Percentiles rank a stretch among this genome's conserved stretches.
Evolutionary conservation across 2,329 filamentous ascomycete genomes (phyloP).

Genomic region (Xenosphaeropsis pyriputrescens): DNA sequence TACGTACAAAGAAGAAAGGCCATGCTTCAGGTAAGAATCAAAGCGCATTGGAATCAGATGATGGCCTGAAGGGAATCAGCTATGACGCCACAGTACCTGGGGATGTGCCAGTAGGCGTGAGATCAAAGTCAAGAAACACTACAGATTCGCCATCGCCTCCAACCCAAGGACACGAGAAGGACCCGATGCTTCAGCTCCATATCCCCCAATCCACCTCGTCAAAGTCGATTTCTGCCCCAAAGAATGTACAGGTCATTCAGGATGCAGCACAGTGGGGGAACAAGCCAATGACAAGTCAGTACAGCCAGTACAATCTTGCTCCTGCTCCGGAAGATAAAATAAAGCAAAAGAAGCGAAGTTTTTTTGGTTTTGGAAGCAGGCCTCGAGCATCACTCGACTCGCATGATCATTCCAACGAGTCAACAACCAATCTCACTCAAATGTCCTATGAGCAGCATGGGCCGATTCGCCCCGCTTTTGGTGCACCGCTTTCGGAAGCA

Average conservation of each 20-base stretch:
- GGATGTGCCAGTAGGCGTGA: conserved; percentile 15
- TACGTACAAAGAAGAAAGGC: conserved; percentile 28
- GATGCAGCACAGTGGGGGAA: conserved; percentile 80
- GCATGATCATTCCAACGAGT: conserved; percentile 34
- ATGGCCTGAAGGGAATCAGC: conserved; percentile 19
- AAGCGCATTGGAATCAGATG: conserved; percentile 20
- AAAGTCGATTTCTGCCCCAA: conserved; percentile 67
- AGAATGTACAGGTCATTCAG: conserved; percentile 71
- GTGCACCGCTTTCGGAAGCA: conserved; percentile 71
- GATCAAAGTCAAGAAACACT: conserved; percentile 16
- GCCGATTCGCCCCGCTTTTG: conserved; percentile 62
- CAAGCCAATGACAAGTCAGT: conserved; percentile 24
- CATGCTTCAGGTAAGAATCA: conserved; percentile 17
- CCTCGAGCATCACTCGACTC: conserved; percentile 41
- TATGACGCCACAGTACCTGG: conserved; percentile 22
- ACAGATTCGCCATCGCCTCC: conserved; percentile 16
- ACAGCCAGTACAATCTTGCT: conserved; percentile 24
- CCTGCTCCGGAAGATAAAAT: conserved; percentile 55
- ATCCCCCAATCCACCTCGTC: conserved; percentile 12
- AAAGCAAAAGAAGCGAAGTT: conserved; percentile 63
- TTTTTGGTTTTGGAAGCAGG: conserved; percentile 56
- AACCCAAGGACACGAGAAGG: conserved; percentile 12
- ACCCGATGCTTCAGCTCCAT: conserved; percentile 10
- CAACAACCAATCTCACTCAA: conserved; percentile 25
- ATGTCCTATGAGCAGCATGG: conserved; percentile 29